These are phyloP conservation scores for Lineolata rhizophorae DNA, from an alignment of 495 filamentous ascomycete genomes.

Conservation along the genomic window DNA sequence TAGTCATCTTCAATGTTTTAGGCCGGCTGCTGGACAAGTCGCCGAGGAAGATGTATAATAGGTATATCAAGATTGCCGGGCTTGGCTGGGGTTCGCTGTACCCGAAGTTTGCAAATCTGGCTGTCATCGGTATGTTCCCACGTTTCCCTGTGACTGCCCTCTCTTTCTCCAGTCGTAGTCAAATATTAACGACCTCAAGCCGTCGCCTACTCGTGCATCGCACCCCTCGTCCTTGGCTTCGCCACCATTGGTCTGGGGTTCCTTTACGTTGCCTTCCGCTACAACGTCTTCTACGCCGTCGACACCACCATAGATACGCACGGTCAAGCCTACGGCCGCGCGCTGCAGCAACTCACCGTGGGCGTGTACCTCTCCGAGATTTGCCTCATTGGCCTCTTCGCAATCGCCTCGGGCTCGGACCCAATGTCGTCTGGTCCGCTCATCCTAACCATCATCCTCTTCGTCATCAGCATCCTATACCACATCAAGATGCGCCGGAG, in stretches of 20 bases:
- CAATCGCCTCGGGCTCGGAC: constrained; percentile 9
- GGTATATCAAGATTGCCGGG: constrained; percentile 12
- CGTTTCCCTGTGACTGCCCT: no score
- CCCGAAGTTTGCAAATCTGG: constrained; percentile 19
- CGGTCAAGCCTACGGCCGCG: constrained; percentile 17
- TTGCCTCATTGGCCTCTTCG: constrained; percentile 18
- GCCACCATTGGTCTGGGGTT: constrained; percentile 14
- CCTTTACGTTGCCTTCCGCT: constrained; percentile 18
- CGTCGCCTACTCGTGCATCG: constrained; percentile 20
- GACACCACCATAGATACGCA: constrained; percentile 18
- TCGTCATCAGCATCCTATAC: constrained; percentile 14
- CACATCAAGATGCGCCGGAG: constrained; percentile 14
- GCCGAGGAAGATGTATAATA: constrained; percentile 15
- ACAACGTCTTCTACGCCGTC: constrained; percentile 17
- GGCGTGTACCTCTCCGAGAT: constrained; percentile 20
- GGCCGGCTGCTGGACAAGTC: constrained; percentile 15
- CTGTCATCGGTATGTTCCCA: constrained; percentile 14
- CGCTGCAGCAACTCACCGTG: constrained; percentile 17
- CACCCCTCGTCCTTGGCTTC: constrained; percentile 20
- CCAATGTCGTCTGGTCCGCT: no score
- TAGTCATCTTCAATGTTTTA: constrained; percentile 12
- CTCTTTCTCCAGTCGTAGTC: not conserved
- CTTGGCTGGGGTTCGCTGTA: constrained; percentile 16
- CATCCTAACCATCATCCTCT: constrained; percentile 14
- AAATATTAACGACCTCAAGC: constrained; percentile 7